phyloP scores from a whole-genome alignment of 2,329 filamentous ascomycete genomes.

The Fusarium pseudocircinatum region DNA sequence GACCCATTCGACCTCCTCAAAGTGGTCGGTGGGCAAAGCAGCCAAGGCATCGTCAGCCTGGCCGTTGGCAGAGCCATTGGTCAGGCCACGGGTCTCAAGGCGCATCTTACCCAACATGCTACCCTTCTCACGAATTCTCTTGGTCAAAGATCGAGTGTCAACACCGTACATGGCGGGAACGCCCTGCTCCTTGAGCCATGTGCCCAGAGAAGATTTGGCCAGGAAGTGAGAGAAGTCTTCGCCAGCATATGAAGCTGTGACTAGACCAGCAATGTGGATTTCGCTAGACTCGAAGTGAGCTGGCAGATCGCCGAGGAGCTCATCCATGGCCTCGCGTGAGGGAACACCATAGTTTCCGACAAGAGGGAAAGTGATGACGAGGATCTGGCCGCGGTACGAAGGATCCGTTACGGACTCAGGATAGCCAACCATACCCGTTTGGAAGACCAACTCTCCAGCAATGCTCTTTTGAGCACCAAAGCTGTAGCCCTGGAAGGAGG shows the following conservation, averaged over 20 bases:
- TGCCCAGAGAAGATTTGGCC: conserved; percentile 86
- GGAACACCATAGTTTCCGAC: conserved; percentile 98
- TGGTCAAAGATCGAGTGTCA: conserved; percentile 92
- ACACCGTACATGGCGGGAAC: conserved; percentile 95
- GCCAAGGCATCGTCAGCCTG: conserved; percentile 38
- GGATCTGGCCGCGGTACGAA: conserved; percentile 90
- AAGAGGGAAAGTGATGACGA: conserved; percentile 95
- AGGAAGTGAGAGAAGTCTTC: conserved; percentile 97
- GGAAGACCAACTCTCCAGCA: conserved; percentile 97
- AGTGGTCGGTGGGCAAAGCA: conserved; percentile 56
- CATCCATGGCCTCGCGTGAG: conserved; percentile 83
- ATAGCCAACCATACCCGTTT: conserved; percentile 99
- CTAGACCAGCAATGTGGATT: conserved; percentile 93
- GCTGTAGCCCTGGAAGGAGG: conserved; percentile 91
- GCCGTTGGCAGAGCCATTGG: conserved; percentile 55
- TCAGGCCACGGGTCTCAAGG: conserved; percentile 65
- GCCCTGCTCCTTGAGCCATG: conserved; percentile 96
- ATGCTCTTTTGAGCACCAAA: conserved; percentile 96
- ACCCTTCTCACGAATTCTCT: conserved; percentile 91
- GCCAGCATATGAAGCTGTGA: conserved; percentile 90
- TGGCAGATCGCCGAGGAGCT: conserved; percentile 84
- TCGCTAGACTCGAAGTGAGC: conserved; percentile 92
- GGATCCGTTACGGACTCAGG: conserved; percentile 92
- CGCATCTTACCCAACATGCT: conserved; percentile 96
- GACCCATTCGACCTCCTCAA: conserved; percentile 86